A percentile compares a stretch with the other conserved stretches of the same genome.
phyloP scores from a whole-genome alignment of 2,329 filamentous ascomycete genomes.

The Cladosporium sp. region DNA sequence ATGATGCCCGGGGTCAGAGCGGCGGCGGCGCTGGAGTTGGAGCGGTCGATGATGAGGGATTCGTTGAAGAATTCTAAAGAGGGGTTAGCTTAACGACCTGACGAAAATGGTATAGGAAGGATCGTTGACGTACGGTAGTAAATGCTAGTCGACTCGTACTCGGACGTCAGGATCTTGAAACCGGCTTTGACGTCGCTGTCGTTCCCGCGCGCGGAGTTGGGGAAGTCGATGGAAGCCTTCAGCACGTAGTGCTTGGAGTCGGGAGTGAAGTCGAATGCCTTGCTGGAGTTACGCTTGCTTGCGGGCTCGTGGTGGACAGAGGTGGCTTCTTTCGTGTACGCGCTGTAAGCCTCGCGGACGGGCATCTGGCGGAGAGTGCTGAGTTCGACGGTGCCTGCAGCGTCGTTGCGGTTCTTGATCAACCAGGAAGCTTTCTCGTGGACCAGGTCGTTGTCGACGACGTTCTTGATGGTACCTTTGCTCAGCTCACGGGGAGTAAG shows the following conservation, averaged over 20 bases:
- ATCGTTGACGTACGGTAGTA: too few species aligned
- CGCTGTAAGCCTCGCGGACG: slow-evolving; percentile 34
- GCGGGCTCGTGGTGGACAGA: slow-evolving; percentile 17
- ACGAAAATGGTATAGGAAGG: too few species aligned
- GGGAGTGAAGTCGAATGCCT: slow-evolving; percentile 23
- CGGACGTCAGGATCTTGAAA: slow-evolving; percentile 39
- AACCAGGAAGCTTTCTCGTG: slow-evolving; percentile 39
- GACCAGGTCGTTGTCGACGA: slow-evolving; percentile 39
- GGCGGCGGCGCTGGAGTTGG: slow-evolving; percentile 37
- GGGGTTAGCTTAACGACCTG: too few species aligned
- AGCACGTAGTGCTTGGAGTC: slow-evolving; percentile 39
- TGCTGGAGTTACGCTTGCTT: slow-evolving; percentile 4
- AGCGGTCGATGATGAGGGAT: slow-evolving; percentile 39
- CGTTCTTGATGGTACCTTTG: slow-evolving; percentile 37
- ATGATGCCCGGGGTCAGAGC: slow-evolving; percentile 37
- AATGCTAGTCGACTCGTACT: slow-evolving; percentile 39
- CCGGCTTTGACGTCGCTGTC: slow-evolving; percentile 35
- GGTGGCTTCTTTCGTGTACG: slow-evolving; percentile 29
- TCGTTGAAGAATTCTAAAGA: slow-evolving; percentile 46
- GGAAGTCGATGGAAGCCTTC: slow-evolving; percentile 36
- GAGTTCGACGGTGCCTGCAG: slow-evolving; percentile 33
- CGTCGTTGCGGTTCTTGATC: slow-evolving; percentile 30
- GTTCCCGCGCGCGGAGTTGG: slow-evolving; percentile 29
- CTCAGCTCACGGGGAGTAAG: slow-evolving; percentile 42
- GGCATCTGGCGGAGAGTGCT: slow-evolving; percentile 37